Evolutionary conservation across 1,139 yeast species (phyloP).

Genomic region (Pichia sp.): DNA sequence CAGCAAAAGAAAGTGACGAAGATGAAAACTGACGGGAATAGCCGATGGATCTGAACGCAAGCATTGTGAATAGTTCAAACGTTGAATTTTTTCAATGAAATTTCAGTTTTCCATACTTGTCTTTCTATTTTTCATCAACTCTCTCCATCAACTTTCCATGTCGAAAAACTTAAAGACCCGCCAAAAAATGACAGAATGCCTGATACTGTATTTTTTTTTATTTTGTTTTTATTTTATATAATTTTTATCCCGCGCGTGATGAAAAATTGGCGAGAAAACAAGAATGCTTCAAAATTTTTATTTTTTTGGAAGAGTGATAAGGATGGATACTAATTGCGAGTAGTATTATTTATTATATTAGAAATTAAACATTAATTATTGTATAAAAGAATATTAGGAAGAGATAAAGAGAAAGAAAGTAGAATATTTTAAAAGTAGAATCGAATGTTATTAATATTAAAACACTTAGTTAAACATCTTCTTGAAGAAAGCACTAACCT

Average conservation of each 20-base stretch:
- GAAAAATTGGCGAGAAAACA: neutral
- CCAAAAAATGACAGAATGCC: neutral
- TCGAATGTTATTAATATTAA: neutral
- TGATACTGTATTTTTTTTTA: neutral
- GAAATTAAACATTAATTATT: neutral
- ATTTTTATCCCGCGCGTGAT: neutral
- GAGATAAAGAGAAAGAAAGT: neutral
- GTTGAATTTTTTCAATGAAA: neutral
- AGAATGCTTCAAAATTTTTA: neutral
- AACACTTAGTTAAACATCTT: constrained; percentile 10
- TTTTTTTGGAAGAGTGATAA: no score
- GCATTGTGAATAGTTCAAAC: constrained; percentile 2
- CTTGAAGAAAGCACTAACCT: constrained; percentile 12
- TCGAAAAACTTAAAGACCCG: neutral
- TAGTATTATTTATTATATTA: neutral
- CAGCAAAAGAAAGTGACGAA: constrained; percentile 8
- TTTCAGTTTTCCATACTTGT: neutral
- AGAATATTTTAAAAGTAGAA: neutral
- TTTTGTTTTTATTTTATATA: no score
- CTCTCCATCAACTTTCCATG: neutral
- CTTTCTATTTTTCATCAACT: neutral
- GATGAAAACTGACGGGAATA: constrained; percentile 12
- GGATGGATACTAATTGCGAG: no score
- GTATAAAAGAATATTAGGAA: neutral
- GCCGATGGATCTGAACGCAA: constrained; percentile 3